Base-by-base conservation (phyloP, 1,284 basidiomycete species). In the Wallemia hederae region DNA sequence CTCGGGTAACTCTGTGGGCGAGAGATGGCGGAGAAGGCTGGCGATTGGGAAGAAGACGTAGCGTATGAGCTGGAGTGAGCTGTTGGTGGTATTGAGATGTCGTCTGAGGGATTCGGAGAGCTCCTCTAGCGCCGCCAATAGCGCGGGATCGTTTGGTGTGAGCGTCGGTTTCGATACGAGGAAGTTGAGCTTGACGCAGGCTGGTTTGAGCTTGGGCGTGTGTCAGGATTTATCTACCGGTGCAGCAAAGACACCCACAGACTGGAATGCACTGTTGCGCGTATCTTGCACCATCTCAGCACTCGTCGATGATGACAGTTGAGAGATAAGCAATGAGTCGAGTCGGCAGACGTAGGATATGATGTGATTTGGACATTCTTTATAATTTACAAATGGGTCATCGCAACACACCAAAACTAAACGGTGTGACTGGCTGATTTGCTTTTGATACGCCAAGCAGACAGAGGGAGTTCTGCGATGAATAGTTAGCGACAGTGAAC, bases 21-120 rank as follows among this genome's bases (percentile, higher is more conserved):
- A 64, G 66, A 87, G 84, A 28, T 83, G 79, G 59, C 82, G 80
- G 24, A 94, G 75, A 59, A 91, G 78, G 26, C 80, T 78, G 0
- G 86, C 85, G 61, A 94, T 69, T 1, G 90, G 90, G 65, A 87
- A 84, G 71, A 90, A 85, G 29, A 80, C 73, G 70, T 94, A 96
- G 60, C 82, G 81, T 57, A 87, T 78, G 49, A 89, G 74, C n/a
- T 77, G 75, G 0, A 77, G 68, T 0, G 76, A 49, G 39, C 39
- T 49, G 22, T 49, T 49, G 3, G 14, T 49, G 11, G 39, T 49
- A n/a, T n/a, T 49, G 3, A 49, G 19, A 22, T 14, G 11, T 15
- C 62, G 24, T 70, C 64, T 1, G 74, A 78, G 67, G 15, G 74
- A 71, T 22, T 69, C 66, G 58, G 88, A 73, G 2, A 71, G 70